Evolutionary conservation across 768 basidiomycete genomes (phyloP).

Genomic region (Russula brevipes): DNA sequence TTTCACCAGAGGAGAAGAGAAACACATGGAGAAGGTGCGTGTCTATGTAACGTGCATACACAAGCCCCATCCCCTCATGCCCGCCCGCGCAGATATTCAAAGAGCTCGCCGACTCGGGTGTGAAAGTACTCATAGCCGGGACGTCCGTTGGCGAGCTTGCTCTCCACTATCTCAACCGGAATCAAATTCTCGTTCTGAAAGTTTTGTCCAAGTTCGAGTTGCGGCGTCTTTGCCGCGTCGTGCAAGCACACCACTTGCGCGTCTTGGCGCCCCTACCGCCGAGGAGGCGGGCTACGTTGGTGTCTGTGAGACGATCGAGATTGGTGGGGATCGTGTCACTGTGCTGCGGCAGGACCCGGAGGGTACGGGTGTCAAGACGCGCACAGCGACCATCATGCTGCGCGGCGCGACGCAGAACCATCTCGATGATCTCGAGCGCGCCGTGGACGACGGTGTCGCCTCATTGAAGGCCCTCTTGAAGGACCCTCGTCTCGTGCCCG

Average conservation of each 20-base stretch:
- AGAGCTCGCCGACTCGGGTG: conserved; percentile 94
- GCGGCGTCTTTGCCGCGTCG: conserved; percentile 88
- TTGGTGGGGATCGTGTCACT: conserved; percentile 97
- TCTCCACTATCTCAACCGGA: conserved; percentile 91
- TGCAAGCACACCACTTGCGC: conserved; percentile 95
- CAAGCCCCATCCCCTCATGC: conserved; percentile 3
- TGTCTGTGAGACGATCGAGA: conserved; percentile 90
- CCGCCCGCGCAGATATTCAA: conserved; percentile 68
- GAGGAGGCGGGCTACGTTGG: conserved; percentile 95
- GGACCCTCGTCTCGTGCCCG: conserved; percentile 84
- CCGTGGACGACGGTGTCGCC: conserved; percentile 94
- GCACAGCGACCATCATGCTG: conserved; percentile 91
- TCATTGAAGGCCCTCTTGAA: conserved; percentile 91
- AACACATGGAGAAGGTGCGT: conserved; percentile 83
- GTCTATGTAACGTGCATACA: not conserved
- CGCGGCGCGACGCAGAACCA: conserved; percentile 93
- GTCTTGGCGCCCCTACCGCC: conserved; percentile 90
- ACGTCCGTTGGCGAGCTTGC: conserved; percentile 93
- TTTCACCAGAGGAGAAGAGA: conserved; percentile 94
- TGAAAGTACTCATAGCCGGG: conserved; percentile 91
- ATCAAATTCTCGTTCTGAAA: conserved; percentile 92
- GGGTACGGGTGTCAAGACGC: conserved; percentile 59
- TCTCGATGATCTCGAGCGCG: conserved; percentile 92
- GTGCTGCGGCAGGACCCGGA: conserved; percentile 76
- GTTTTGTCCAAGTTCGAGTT: conserved; percentile 98